Evolutionary conservation across 768 basidiomycete genomes (phyloP), one percentile per base, ranked within the genome.

Genomic region (Rhizopogon salebrosus): DNA sequence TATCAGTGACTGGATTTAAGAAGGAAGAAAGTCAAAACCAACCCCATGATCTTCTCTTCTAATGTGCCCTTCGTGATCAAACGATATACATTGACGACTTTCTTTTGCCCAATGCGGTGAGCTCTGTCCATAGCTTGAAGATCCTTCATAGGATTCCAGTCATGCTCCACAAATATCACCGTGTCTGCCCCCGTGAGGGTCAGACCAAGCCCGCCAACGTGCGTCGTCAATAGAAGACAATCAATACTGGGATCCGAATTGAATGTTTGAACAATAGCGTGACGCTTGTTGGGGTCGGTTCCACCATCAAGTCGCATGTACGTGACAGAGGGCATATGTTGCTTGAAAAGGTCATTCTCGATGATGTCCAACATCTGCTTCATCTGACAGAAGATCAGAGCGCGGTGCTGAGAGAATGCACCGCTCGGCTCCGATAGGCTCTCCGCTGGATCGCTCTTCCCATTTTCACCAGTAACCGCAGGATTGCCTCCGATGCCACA

Each of bases 1-100:
- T 56, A 60, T 48, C 40, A 54, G 48, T 9, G 40, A 35, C 22
- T 1, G 10, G 58, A 48, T 10, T 51, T 37, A 39, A n/a, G n/a
- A 37, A 29, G 4, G 34, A 31, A 10, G 10, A 34, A 7, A 24
- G 26, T 29, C 35, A 41, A 8, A 27, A 72, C 85, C 57, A 68
- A 97, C 93, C 97, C 97, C 97, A 99, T 99, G 58, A 99, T 99
- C 72, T 98, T 98, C 69, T 98, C 97, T 69, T 99, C 97, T 36
- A 99, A 68, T 0, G 97, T 99, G 11, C 95, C 97, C 64, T 95
- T 89, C 11, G 95, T 98, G 60, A 99, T 92, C 49, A 99, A 73
- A 14, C 97, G 87, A 72, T 99, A 99, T 5, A 99, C 97, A 60
- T 98, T 98, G 26, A 99, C 97, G 13, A 98, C 95, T 69, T 94